These are phyloP conservation scores for Avena insularis DNA, from an alignment of 176 grass and related monocot genomes.

Conservation along the genomic window DNA sequence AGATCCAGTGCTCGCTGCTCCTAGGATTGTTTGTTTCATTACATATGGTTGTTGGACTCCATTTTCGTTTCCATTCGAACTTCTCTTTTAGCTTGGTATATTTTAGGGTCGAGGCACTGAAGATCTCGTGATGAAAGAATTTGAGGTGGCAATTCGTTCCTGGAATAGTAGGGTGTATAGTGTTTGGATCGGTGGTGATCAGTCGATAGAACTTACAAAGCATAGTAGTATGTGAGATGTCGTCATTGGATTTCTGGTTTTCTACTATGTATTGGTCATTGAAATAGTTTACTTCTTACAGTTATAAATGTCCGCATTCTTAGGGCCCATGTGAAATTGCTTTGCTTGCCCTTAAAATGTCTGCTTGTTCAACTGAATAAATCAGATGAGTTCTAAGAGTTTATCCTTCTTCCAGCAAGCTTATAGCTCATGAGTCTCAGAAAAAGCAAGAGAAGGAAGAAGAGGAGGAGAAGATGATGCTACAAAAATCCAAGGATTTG, in stretches of 20 bases:
- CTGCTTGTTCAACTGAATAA: constrained; percentile 16
- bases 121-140: neutral
- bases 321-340: neutral
- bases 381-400: neutral
- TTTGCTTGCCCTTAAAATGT: neutral
- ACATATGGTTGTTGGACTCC: neutral
- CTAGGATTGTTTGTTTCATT: neutral
- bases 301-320: neutral
- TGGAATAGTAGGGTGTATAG: neutral
- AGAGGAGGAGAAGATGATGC: constrained; percentile 74
- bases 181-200: neutral
- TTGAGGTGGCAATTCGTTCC: neutral
- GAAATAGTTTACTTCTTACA: constrained; percentile 9
- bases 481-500: constrained; percentile 79
- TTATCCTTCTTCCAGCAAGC: constrained; percentile 65
- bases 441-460: constrained; percentile 90
- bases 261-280: neutral
- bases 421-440: constrained; percentile 73
- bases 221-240: neutral
- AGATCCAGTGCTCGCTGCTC: neutral
- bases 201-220: neutral
- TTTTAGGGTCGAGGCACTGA: neutral
- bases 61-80: neutral
- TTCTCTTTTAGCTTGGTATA: neutral
- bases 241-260: neutral